Evolutionary conservation across 495 filamentous ascomycete genomes (phyloP).

Genomic region (Penicillium robsamsonii): DNA sequence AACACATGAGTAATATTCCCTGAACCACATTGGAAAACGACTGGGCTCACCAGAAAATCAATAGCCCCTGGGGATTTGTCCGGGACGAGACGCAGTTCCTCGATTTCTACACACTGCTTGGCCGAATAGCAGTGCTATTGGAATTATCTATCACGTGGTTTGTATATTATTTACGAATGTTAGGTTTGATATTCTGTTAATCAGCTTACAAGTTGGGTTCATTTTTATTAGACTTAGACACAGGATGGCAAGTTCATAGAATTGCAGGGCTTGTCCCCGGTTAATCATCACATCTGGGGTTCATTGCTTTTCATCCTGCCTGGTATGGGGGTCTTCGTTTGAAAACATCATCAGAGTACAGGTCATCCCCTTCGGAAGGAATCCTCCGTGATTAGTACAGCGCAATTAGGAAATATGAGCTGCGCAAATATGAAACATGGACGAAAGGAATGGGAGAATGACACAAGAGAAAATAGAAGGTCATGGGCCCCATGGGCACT

Average conservation of each 20-base stretch:
- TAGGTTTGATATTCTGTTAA: too few species aligned
- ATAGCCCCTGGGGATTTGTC: neutral
- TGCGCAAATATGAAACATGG: constrained; percentile 32
- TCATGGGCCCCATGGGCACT: constrained; percentile 14
- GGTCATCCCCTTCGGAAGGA: constrained; percentile 11
- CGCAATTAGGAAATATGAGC: constrained; percentile 29
- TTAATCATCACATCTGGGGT: constrained; percentile 23
- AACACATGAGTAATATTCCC: neutral
- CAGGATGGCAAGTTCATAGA: constrained; percentile 5
- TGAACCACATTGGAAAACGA: neutral
- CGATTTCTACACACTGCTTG: neutral
- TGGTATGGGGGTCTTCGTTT: constrained; percentile 15
- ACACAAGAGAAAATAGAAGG: constrained; percentile 21
- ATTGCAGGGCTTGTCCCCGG: constrained; percentile 9
- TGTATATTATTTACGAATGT: neutral
- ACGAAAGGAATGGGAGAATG: constrained; percentile 19
- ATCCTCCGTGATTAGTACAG: constrained; percentile 26
- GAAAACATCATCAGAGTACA: constrained; percentile 21
- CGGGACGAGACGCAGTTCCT: neutral
- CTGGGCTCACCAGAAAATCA: neutral
- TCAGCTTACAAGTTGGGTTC: neutral
- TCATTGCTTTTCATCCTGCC: constrained; percentile 22
- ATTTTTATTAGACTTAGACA: constrained; percentile 10
- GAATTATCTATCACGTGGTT: too few species aligned
- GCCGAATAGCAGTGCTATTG: too few species aligned